These are phyloP conservation scores for Fusarium zealandicum DNA, from an alignment of 2,329 filamentous ascomycete species.

Conservation along the genomic window DNA sequence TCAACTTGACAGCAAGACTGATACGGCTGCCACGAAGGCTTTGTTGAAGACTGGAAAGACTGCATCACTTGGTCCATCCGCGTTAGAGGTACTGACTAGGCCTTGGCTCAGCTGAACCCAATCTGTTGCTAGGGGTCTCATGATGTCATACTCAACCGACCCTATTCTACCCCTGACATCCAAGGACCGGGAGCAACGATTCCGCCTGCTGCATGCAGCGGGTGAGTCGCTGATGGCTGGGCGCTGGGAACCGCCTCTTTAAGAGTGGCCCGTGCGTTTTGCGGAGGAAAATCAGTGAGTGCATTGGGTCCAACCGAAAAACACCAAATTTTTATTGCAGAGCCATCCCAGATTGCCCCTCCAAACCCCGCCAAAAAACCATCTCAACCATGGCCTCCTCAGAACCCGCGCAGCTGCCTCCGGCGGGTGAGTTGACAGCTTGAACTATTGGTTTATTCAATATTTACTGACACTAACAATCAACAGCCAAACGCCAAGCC, in stretches of 20 bases:
- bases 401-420: slow-evolving; percentile 42
- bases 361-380: slow-evolving; percentile 42
- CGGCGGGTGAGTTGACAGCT: slow-evolving; percentile 39
- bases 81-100: neutral
- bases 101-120: slow-evolving; percentile 20
- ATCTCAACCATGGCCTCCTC: slow-evolving; percentile 44
- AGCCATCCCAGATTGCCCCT: slow-evolving; percentile 40
- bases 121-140: slow-evolving; percentile 30
- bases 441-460: too few species aligned
- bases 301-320: slow-evolving; percentile 10
- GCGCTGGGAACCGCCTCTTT: neutral
- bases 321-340: slow-evolving; percentile 43
- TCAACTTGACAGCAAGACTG: slow-evolving; percentile 7
- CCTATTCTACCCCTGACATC: slow-evolving; percentile 28
- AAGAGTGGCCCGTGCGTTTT: slow-evolving; percentile 31
- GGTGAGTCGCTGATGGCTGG: slow-evolving; percentile 28
- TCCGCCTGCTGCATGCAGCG: slow-evolving; percentile 17
- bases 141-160: slow-evolving; percentile 39
- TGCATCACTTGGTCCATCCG: slow-evolving; percentile 2
- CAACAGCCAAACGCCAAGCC: slow-evolving; percentile 62
- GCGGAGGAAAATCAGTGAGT: slow-evolving; percentile 25
- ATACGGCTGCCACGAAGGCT: slow-evolving; percentile 11
- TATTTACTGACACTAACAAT: slow-evolving; percentile 10
- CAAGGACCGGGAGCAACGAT: slow-evolving; percentile 11
- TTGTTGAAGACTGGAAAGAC: slow-evolving; percentile 11